These are phyloP conservation scores for Polyporus tsugae DNA, from an alignment of 1,284 basidiomycete species.

Conservation along the genomic window DNA sequence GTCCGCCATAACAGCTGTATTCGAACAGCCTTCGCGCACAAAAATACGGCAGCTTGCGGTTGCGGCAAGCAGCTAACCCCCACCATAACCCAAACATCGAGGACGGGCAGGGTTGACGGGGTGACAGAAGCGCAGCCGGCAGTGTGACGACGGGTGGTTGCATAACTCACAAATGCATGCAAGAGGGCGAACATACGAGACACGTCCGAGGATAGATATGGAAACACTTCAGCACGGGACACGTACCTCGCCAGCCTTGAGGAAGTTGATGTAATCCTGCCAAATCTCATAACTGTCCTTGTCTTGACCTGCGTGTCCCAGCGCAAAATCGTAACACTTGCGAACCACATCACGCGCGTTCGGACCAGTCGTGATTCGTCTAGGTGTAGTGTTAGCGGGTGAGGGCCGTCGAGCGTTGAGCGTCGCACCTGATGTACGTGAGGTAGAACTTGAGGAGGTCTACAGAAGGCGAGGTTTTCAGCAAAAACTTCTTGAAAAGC, in stretches of 20 bases:
- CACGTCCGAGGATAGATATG: neutral
- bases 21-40: too few species aligned
- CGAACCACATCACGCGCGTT: constrained; percentile 78
- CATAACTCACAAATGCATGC: neutral
- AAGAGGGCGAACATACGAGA: too few species aligned
- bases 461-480: constrained; percentile 80
- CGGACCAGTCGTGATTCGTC: constrained; percentile 56
- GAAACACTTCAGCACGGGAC: neutral
- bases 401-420: too few species aligned
- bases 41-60: too few species aligned
- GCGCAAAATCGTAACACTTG: constrained; percentile 94
- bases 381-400: constrained; percentile 24
- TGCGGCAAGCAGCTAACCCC: too few species aligned
- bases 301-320: constrained; percentile 91
- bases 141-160: neutral
- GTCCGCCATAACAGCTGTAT: too few species aligned
- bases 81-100: too few species aligned
- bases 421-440: constrained; percentile 77
- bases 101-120: too few species aligned
- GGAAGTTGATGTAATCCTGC: constrained; percentile 85
- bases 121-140: neutral
- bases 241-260: constrained; percentile 81
- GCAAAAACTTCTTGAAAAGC: constrained; percentile 82
- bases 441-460: constrained; percentile 91
- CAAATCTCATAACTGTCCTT: constrained; percentile 80